Conservation (phyloP, 177 flowering plant species). For the Telopea speciosissima region DNA sequence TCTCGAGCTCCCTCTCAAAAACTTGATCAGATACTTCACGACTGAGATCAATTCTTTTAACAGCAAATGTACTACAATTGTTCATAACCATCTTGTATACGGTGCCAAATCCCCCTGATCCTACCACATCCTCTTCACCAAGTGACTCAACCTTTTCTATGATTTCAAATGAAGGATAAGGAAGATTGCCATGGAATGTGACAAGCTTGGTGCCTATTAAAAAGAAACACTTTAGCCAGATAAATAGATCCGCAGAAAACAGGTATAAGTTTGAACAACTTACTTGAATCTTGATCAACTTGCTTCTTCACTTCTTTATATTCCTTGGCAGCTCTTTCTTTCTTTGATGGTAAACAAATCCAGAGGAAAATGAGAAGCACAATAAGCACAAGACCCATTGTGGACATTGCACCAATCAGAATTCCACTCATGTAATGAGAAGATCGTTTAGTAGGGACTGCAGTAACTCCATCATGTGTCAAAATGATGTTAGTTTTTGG, state of each 20-base stretch:
- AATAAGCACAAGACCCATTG: conserved; percentile 48
- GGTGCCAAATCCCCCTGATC: conserved; percentile 95
- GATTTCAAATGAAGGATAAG: conserved; percentile 80
- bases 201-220: conserved; percentile 68
- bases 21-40: conserved; percentile 77
- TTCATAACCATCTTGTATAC: conserved; percentile 94
- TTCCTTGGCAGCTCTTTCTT: conserved; percentile 62
- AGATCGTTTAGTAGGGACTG: conserved; percentile 54
- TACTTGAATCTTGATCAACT: conserved; percentile 50
- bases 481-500: background rate
- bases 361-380: conserved; percentile 61
- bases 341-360: conserved; percentile 61
- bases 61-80: conserved; percentile 84
- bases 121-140: conserved; percentile 78
- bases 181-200: conserved; percentile 93
- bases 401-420: conserved; percentile 72
- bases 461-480: conserved; percentile 11
- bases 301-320: conserved; percentile 81
- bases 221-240: conserved; percentile 1
- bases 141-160: conserved; percentile 83
- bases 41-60: conserved; percentile 72
- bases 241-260: background rate
- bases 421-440: conserved; percentile 64
- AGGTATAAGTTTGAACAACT: conserved; percentile 1
- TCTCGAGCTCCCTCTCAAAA: conserved; percentile 90